phyloP scores from a whole-genome alignment of 2,329 filamentous ascomycete species.

The Trichothecium roseum region DNA sequence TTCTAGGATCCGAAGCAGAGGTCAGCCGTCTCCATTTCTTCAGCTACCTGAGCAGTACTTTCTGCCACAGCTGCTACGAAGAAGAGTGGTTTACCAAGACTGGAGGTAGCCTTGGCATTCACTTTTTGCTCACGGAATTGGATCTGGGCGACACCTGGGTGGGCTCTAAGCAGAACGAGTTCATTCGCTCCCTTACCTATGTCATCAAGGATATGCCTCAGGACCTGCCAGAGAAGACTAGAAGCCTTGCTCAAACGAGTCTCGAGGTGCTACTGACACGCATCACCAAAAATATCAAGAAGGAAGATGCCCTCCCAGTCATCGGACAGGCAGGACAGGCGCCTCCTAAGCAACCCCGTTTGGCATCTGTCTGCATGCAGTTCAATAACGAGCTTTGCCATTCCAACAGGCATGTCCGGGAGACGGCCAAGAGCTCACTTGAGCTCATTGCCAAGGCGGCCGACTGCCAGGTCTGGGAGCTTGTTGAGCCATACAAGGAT shows the following conservation, averaged over 20 bases:
- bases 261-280: constrained; percentile 68
- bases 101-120: constrained; percentile 83
- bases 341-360: constrained; percentile 42
- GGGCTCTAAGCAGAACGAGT: constrained; percentile 70
- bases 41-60: constrained; percentile 66
- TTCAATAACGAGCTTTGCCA: constrained; percentile 85
- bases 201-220: constrained; percentile 97
- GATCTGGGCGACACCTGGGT: constrained; percentile 81
- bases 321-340: constrained; percentile 30
- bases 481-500: constrained; percentile 84
- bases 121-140: constrained; percentile 74
- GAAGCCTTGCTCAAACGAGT: constrained; percentile 72
- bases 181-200: constrained; percentile 85
- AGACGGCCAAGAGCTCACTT: constrained; percentile 73
- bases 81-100: constrained; percentile 99
- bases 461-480: constrained; percentile 70
- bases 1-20: constrained; percentile 66
- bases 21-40: constrained; percentile 78
- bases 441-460: constrained; percentile 71
- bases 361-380: constrained; percentile 70
- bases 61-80: constrained; percentile 91
- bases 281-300: constrained; percentile 69
- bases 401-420: constrained; percentile 90
- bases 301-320: constrained; percentile 51
- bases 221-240: constrained; percentile 83